phyloP scores from a whole-genome alignment of 2,329 filamentous ascomycete species.

The Diaporthe capsici region DNA sequence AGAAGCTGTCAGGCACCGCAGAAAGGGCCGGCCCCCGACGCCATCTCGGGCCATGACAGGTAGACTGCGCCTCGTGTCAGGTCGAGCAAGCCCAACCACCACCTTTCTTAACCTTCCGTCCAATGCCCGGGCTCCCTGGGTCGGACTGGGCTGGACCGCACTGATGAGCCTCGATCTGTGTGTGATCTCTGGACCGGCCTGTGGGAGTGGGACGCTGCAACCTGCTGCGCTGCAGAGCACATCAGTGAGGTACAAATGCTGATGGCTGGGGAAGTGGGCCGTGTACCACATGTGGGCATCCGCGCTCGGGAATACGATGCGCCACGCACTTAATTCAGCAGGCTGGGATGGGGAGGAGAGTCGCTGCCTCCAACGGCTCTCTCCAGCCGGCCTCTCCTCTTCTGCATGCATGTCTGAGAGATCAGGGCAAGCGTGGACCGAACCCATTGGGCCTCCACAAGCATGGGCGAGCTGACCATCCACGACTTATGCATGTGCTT shows the following conservation, averaged over 20 bases:
- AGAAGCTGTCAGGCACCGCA: constrained; percentile 24
- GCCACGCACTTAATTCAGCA: constrained; percentile 23
- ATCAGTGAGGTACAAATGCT: constrained; percentile 16
- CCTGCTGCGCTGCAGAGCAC: constrained; percentile 13
- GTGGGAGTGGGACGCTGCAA: constrained; percentile 17
- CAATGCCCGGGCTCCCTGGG: constrained; percentile 15
- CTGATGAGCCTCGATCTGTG: constrained; percentile 35
- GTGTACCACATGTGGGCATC: constrained; percentile 2
- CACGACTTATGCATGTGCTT: constrained; percentile 43
- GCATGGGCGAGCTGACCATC: constrained; percentile 39
- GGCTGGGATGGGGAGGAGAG: constrained; percentile 16
- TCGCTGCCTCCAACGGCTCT: constrained; percentile 24
- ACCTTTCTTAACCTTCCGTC: constrained; percentile 30
- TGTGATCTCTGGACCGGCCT: constrained; percentile 12
- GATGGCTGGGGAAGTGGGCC: constrained; percentile 41
- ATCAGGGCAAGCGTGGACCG: constrained; percentile 45
- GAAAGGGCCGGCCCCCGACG: neutral
- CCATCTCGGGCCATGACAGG: constrained; percentile 8
- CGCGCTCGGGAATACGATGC: constrained; percentile 6
- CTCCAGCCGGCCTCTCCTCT: constrained; percentile 45
- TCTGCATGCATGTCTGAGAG: constrained; percentile 38
- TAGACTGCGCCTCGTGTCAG: constrained; percentile 20
- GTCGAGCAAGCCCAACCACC: constrained; percentile 38
- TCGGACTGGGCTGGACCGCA: neutral
- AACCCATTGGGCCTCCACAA: constrained; percentile 46